These are phyloP conservation scores for Ciborinia camelliae DNA, from an alignment of 2,329 filamentous ascomycete species.

Conservation along the genomic window DNA sequence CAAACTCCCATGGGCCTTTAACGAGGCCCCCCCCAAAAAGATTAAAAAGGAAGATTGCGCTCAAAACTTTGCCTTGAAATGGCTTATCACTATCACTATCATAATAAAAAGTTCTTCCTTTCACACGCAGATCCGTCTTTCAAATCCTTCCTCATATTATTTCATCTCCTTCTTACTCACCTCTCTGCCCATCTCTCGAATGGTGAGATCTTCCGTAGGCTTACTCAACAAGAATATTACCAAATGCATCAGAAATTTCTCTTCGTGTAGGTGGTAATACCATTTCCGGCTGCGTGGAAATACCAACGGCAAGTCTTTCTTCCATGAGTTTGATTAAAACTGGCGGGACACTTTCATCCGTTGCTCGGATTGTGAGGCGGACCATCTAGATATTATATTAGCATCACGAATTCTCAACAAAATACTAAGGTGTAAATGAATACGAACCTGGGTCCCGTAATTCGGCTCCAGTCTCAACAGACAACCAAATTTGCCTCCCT, in stretches of 20 bases:
- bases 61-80: not conserved
- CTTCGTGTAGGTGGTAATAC: conserved; percentile 30
- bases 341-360: conserved; percentile 81
- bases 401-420: not conserved
- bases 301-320: conserved; percentile 64
- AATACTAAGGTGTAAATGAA: not conserved
- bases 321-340: conserved; percentile 84
- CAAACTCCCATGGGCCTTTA: not conserved
- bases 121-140: not conserved
- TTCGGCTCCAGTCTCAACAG: conserved; percentile 93
- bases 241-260: conserved; percentile 37
- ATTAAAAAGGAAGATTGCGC: not conserved
- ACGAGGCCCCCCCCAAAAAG: not conserved
- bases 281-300: conserved; percentile 29
- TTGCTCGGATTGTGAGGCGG: conserved; percentile 88
- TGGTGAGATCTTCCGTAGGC: not conserved
- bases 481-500: conserved; percentile 90
- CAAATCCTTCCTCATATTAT: not conserved
- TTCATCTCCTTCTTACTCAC: not conserved
- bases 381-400: conserved; percentile 66
- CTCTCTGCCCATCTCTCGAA: not conserved
- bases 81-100: not conserved
- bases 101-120: not conserved
- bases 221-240: conserved; percentile 33
- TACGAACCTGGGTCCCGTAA: conserved; percentile 78